Evolutionary conservation across 495 filamentous ascomycete genomes (phyloP).

Genomic region (Podospora fimiseda): DNA sequence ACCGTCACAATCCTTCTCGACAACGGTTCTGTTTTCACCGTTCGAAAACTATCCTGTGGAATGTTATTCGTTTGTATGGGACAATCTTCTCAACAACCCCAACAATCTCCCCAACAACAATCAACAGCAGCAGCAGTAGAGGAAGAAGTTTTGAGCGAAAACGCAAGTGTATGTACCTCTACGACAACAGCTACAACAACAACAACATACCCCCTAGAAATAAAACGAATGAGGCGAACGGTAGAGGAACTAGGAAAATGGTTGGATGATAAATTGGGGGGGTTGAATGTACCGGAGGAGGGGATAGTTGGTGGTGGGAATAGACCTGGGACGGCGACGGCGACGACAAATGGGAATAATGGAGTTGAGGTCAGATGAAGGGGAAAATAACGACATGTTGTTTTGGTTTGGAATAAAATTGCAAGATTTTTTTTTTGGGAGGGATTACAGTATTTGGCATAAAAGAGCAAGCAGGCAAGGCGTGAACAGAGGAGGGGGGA

Average conservation of each 20-base stretch:
- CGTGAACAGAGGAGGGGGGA: too few relatives aligned
- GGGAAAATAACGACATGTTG: conserved; percentile 32
- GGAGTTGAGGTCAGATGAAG: conserved; percentile 2
- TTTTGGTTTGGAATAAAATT: too few relatives aligned
- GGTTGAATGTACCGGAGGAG: conserved; percentile 39
- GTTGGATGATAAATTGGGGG: conserved; percentile 38
- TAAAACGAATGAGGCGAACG: conserved; percentile 36
- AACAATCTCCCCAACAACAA: background rate
- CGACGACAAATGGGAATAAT: background rate
- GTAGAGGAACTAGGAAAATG: conserved; percentile 42
- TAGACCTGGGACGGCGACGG: background rate
- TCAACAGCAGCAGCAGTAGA: background rate
- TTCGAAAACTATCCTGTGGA: conserved; percentile 42
- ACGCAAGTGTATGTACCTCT: conserved; percentile 4
- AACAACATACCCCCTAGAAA: conserved; percentile 3
- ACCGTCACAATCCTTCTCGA: conserved; percentile 44
- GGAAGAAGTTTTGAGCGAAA: conserved; percentile 1
- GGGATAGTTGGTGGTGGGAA: conserved; percentile 27
- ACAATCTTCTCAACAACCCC: conserved; percentile 2
- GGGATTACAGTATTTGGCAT: too few relatives aligned
- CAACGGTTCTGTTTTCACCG: conserved; percentile 37
- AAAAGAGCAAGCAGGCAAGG: too few relatives aligned
- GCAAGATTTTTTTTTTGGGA: too few relatives aligned
- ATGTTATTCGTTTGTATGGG: conserved; percentile 50
- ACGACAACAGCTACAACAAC: background rate